A percentile compares a stretch with the other conserved stretches of the same genome.
phyloP scores from a whole-genome alignment of 2,329 filamentous ascomycete genomes.

The Verticillium alfalfae region DNA sequence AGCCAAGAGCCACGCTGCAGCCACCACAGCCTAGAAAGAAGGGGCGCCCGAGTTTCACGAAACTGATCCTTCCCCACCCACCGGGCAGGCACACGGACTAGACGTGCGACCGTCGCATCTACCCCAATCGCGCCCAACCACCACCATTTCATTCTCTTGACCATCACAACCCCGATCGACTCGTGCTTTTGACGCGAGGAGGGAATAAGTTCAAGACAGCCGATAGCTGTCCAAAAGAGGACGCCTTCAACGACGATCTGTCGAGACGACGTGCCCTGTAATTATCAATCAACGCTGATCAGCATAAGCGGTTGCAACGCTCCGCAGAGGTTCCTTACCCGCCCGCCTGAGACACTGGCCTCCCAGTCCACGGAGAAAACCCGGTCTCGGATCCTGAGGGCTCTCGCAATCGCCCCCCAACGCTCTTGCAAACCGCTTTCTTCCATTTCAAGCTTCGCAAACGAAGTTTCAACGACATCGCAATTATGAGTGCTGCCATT shows the following conservation, averaged over 20 bases:
- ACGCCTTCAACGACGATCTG: background rate
- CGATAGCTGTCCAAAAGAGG: background rate
- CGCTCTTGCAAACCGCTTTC: background rate
- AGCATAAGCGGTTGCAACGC: background rate
- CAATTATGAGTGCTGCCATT: constrained; percentile 61
- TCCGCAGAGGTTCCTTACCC: background rate
- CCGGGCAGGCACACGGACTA: background rate
- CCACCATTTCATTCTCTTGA: background rate
- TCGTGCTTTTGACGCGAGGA: background rate
- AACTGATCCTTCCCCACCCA: background rate
- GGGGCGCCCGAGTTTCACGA: background rate
- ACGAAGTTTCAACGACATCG: constrained; percentile 12
- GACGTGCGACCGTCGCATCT: background rate
- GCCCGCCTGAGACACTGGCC: background rate
- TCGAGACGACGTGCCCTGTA: background rate
- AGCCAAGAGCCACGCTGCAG: background rate
- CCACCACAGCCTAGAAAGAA: background rate
- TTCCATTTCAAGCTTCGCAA: constrained; percentile 1
- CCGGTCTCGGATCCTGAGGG: background rate
- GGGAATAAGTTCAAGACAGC: background rate
- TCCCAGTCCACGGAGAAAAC: background rate
- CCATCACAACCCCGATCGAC: background rate
- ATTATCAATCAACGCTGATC: background rate
- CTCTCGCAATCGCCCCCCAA: background rate
- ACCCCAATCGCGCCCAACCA: background rate